Evolutionary conservation across 2,329 filamentous ascomycete species (phyloP).

Genomic region (Penicillium hesseltinei): DNA sequence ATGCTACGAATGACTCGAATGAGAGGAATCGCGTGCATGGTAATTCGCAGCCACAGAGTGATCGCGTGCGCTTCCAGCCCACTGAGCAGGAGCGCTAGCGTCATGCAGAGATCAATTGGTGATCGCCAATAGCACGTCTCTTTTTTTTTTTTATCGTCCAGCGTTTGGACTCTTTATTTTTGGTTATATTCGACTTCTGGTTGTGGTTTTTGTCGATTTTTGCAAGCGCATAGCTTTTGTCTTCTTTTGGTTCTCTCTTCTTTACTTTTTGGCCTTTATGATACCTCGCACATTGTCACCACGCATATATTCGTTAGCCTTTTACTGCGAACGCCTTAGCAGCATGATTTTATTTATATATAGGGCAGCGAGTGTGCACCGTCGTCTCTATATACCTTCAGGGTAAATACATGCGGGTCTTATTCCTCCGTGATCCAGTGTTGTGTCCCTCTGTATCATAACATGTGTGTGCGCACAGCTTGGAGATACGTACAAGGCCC

Average conservation of each 20-base stretch:
- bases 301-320: not conserved
- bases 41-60: not conserved
- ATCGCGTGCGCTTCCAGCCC: constrained; percentile 10
- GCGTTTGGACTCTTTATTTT: not conserved
- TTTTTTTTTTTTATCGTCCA: not conserved
- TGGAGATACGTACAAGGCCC: not conserved
- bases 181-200: not conserved
- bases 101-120: not conserved
- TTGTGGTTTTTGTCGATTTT: not conserved
- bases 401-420: not conserved
- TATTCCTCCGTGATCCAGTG: not conserved
- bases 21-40: constrained; percentile 7
- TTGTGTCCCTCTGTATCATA: too few relatives aligned
- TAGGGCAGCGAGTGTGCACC: not conserved
- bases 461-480: not conserved
- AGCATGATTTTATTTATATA: not conserved
- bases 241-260: not conserved
- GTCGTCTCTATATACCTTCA: not conserved
- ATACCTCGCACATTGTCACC: constrained; percentile 2
- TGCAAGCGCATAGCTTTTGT: not conserved
- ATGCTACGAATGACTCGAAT: constrained; percentile 17
- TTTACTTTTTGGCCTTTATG: not conserved
- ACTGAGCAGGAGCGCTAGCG: constrained; percentile 18
- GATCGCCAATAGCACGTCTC: not conserved
- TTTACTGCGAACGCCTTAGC: not conserved